phyloP scores from a whole-genome alignment of 2,329 filamentous ascomycete species.

The Magnaporthiopsis poae region DNA sequence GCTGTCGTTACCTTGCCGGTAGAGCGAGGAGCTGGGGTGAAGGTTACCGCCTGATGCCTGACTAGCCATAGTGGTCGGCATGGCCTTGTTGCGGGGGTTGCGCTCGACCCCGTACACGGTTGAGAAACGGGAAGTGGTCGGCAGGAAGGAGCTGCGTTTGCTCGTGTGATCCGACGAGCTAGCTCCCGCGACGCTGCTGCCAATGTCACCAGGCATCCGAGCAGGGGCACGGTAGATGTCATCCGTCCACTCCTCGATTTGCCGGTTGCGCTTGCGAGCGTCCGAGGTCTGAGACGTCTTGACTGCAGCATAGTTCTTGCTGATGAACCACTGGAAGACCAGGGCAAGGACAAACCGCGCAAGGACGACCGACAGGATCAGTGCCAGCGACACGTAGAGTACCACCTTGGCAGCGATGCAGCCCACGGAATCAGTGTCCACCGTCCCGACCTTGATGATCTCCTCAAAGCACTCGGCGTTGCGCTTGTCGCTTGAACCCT shows the following conservation, averaged over 20 bases:
- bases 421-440: constrained; percentile 91
- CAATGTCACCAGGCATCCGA: constrained; percentile 65
- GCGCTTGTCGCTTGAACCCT: constrained; percentile 66
- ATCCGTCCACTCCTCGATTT: constrained; percentile 96
- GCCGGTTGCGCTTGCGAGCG: constrained; percentile 73
- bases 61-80: constrained; percentile 89
- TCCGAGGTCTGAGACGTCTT: constrained; percentile 78
- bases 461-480: constrained; percentile 81
- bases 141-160: constrained; percentile 82
- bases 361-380: constrained; percentile 81
- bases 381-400: constrained; percentile 80
- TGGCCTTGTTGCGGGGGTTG: constrained; percentile 35
- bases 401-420: constrained; percentile 97
- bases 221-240: constrained; percentile 91
- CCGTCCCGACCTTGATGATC: constrained; percentile 88
- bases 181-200: constrained; percentile 49
- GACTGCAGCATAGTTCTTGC: constrained; percentile 69
- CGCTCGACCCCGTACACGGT: constrained; percentile 74
- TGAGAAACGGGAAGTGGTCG: constrained; percentile 89
- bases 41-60: constrained; percentile 67
- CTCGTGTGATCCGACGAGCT: constrained; percentile 55
- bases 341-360: constrained; percentile 82
- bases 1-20: constrained; percentile 56
- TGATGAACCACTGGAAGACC: constrained; percentile 93
- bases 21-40: constrained; percentile 56